Conservation (phyloP, 495 filamentous ascomycete species). For the Trypethelium eluteriae region DNA sequence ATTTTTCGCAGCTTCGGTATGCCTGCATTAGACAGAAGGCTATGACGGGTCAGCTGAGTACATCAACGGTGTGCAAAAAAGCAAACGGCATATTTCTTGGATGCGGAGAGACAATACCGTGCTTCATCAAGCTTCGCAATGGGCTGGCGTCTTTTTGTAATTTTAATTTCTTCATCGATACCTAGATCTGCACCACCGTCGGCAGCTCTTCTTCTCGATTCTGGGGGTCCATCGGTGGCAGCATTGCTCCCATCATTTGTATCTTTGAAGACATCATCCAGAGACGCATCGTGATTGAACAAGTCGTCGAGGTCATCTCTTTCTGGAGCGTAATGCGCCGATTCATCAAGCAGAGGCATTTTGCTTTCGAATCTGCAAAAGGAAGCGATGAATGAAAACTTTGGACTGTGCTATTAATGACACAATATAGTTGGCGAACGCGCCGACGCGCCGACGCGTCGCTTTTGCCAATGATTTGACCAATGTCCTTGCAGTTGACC, state of each 20-base stretch:
- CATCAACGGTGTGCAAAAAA: neutral
- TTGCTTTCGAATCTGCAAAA: neutral
- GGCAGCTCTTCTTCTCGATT: slow-evolving; percentile 32
- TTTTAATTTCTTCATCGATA: slow-evolving; percentile 78
- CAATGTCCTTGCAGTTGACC: neutral
- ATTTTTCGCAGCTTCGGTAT: slow-evolving; percentile 72
- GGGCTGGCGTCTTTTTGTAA: slow-evolving; percentile 65
- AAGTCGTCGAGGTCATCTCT: slow-evolving; percentile 50
- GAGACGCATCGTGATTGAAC: slow-evolving; percentile 61
- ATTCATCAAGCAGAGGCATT: slow-evolving; percentile 11
- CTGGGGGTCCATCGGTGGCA: slow-evolving; percentile 28
- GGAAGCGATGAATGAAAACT: no score
- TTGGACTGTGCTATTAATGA: neutral
- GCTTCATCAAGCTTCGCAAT: slow-evolving; percentile 79
- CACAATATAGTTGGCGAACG: neutral
- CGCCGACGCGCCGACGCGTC: neutral
- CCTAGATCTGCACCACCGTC: slow-evolving; percentile 44
- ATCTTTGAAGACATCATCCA: slow-evolving; percentile 43
- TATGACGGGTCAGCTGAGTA: slow-evolving; percentile 24
- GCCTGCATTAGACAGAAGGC: slow-evolving; percentile 69
- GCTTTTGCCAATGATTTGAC: slow-evolving; percentile 10
- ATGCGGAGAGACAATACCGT: slow-evolving; percentile 42
- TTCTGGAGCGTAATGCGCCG: neutral
- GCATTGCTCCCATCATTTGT: slow-evolving; percentile 26
- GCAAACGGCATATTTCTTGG: neutral